phyloP scores from a whole-genome alignment of 495 filamentous ascomycete species.

The Pseudevernia furfuracea region DNA sequence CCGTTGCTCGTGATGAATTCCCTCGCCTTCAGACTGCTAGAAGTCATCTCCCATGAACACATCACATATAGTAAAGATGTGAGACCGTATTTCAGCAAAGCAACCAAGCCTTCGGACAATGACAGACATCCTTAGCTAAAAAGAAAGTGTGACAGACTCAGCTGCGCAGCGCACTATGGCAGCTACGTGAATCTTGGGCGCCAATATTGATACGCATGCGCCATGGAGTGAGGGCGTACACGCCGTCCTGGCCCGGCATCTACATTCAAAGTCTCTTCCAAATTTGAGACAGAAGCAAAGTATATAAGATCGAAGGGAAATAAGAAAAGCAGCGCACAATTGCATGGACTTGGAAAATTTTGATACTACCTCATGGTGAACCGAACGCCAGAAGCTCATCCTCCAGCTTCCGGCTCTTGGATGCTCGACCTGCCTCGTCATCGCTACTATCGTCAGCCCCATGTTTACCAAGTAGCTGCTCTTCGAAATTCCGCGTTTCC shows the following conservation, averaged over 20 bases:
- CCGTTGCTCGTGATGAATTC: neutral
- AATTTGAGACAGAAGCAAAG: neutral
- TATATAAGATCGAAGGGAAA: neutral
- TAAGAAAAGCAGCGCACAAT: neutral
- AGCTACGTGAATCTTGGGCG: slow-evolving; percentile 19
- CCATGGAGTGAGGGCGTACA: slow-evolving; percentile 15
- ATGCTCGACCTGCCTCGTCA: slow-evolving; percentile 56
- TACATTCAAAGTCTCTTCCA: neutral
- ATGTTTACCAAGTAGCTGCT: slow-evolving; percentile 41
- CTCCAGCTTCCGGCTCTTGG: slow-evolving; percentile 66
- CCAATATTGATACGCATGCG: slow-evolving; percentile 20
- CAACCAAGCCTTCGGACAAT: slow-evolving; percentile 17
- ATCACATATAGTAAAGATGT: neutral
- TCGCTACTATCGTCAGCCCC: slow-evolving; percentile 12
- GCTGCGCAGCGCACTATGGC: slow-evolving; percentile 20
- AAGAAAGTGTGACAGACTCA: slow-evolving; percentile 22
- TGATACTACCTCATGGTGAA: neutral
- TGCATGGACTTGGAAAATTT: neutral
- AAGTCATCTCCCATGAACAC: neutral
- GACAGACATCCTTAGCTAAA: slow-evolving; percentile 16
- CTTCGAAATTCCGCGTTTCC: slow-evolving; percentile 81
- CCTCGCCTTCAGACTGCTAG: no score
- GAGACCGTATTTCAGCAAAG: slow-evolving; percentile 16
- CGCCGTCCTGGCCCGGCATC: slow-evolving; percentile 17
- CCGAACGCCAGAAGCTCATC: slow-evolving; percentile 51